phyloP scores from a whole-genome alignment of 2,329 filamentous ascomycete species.

The Zymoseptoria ardabiliae region DNA sequence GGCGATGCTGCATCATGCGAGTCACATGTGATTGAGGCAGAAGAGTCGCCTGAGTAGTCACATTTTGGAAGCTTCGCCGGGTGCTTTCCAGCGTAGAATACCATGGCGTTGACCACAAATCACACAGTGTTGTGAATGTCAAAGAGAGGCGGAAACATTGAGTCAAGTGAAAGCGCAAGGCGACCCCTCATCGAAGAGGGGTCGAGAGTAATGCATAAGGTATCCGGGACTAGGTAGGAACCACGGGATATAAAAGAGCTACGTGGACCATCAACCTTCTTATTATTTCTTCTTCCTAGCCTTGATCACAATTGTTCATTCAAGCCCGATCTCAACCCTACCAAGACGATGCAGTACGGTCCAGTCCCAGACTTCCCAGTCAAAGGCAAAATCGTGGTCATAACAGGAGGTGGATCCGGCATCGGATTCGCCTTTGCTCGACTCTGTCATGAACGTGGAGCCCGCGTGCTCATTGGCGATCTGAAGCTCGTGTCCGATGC shows the following conservation, averaged over 20 bases:
- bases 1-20: not conserved
- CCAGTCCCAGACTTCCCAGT: constrained; percentile 16
- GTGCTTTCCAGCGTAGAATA: not conserved
- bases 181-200: not conserved
- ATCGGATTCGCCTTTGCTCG: constrained; percentile 16
- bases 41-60: not conserved
- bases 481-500: constrained; percentile 17
- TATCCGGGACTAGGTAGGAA: not conserved
- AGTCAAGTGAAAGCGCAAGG: not conserved
- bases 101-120: not conserved
- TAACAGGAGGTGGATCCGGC: constrained; percentile 15
- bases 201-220: not conserved
- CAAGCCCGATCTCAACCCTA: not conserved
- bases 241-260: not conserved
- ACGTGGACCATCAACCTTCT: not conserved
- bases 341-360: constrained; percentile 15
- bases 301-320: too few relatives aligned
- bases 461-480: constrained; percentile 15
- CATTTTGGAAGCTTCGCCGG: not conserved
- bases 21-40: not conserved
- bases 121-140: not conserved
- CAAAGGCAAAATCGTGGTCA: constrained; percentile 15
- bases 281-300: not conserved
- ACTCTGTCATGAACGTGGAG: constrained; percentile 13
- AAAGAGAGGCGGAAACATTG: not conserved